Evolutionary conservation across 768 basidiomycete genomes (phyloP), one percentile per base, ranked within the genome.

Genomic region (Suillus americanus): DNA sequence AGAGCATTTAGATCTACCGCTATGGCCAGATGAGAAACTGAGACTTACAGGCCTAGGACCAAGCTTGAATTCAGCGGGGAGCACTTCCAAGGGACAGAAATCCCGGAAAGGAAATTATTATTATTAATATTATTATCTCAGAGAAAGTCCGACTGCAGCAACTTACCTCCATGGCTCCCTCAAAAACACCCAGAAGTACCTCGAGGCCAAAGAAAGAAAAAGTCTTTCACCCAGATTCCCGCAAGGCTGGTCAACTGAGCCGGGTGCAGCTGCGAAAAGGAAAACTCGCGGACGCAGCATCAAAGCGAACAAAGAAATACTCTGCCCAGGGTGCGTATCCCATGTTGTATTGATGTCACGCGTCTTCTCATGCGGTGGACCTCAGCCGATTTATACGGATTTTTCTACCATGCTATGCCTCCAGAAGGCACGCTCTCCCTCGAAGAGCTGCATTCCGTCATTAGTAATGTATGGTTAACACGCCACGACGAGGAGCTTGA

Each of bases 181-280:
- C 56, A 12, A 63, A 48, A 63, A 37, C 53, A 65, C 61, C 66
- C 30, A 73, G 72, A 60, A 64, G 72, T 4, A 73, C 71, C 55
- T 37, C 67, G 10, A 56, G 43, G 51, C n/a, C 68, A 38, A 91
- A 87, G 75, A 91, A 87, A 77, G 91, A 92, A 71, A 94, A 94
- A 70, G 69, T 94, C 12, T 90, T 89, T 67, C 93, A 95, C 72
- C 93, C 93, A 5, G 81, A 89, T 55, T 95, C 93, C 25, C 83
- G 93, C 66, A 95, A 94, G 78, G 93, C 93, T 3, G 86, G 82
- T 14, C 92, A 94, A 71, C 80, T 93, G 16, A 80, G 84, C 18
- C 85, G 92, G 25, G 81, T 85, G 63, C 85, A 88, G 28, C 74
- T 91, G 45, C 83, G 93, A 66, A 91, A 91, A 69, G 81, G 81